Percentiles rank a stretch among this genome's conserved stretches.
Evolutionary conservation across 2,329 filamentous ascomycete species (phyloP).

Genomic region (Rosellinia necatrix): DNA sequence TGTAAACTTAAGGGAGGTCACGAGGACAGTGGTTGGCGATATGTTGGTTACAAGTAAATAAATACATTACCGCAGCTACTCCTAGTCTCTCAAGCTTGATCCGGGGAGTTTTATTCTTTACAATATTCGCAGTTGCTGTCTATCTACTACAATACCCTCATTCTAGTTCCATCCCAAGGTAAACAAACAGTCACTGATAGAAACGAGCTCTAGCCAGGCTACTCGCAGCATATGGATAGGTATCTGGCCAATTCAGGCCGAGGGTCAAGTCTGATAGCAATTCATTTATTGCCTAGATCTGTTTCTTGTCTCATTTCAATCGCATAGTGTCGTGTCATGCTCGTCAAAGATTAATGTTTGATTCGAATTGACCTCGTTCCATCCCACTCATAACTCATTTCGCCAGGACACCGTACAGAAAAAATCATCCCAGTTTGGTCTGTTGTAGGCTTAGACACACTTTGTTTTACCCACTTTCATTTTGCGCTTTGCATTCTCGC

Average conservation of each 20-base stretch:
- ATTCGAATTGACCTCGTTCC: background rate
- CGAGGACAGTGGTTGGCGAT: too few relatives aligned
- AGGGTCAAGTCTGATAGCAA: background rate
- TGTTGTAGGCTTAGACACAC: background rate
- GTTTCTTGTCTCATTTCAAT: background rate
- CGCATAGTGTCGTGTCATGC: background rate
- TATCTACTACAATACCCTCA: too few relatives aligned
- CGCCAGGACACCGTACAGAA: conserved; percentile 5
- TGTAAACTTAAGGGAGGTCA: too few relatives aligned
- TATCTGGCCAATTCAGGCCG: background rate
- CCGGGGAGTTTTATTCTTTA: too few relatives aligned
- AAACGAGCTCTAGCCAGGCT: too few relatives aligned
- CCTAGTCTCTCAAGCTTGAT: too few relatives aligned
- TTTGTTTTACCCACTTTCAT: background rate
- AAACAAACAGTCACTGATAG: too few relatives aligned
- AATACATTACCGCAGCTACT: too few relatives aligned
- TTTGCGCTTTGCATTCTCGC: background rate
- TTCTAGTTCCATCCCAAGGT: too few relatives aligned
- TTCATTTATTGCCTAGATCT: background rate
- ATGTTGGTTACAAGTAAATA: too few relatives aligned
- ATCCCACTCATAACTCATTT: conserved; percentile 6
- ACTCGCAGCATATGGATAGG: too few relatives aligned
- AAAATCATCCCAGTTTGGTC: background rate
- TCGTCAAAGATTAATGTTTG: conserved; percentile 1
- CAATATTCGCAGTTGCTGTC: too few relatives aligned